Base-by-base conservation (phyloP, 208 protist species). In the Crithidia thermophila region DNA sequence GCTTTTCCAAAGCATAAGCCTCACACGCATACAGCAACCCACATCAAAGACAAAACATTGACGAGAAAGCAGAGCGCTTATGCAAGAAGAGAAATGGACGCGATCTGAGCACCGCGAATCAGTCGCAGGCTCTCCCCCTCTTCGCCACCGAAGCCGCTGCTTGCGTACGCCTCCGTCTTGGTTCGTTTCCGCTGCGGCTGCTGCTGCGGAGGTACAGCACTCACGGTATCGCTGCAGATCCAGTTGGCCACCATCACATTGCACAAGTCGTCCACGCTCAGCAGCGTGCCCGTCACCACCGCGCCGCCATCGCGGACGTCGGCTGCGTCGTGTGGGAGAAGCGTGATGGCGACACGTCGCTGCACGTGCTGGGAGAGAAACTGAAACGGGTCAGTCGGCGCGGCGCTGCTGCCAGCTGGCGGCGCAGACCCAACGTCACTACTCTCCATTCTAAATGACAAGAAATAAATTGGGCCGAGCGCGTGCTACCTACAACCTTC, bases 201-300 rank as follows among this genome's bases (percentile, higher is more conserved):
- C 25, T n/a, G 58, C 10, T 4, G 52, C 10, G 27, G 23, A 8
- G 6, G 33, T n/a, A n/a, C 43, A 25, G 27, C 28, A 25, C 55
- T 18, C n/a, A 37, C 13, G 23, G 21, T 53, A n/a, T 30, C 14
- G n/a, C 20, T 58, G 45, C 67, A 67, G 4, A 23, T 40, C 85
- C 82, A 93, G 60, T 79, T 46, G 55, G 71, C 46, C 55, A 93
- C 16, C 43, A 91, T 51, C 18, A 91, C 61, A 57, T 93, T 93
- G 53, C 82, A 81, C 25, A 87, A 68, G 28, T 93, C 87, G 62
- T 93, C 87, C 7, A 91, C 75, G 21, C 75, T 79, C 28, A 88
- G 33, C 46, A 93, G 67, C n/a, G 71, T 85, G 14, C 87, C 87
- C 23, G 42, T 11, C 30, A 75, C 68, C 25, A 63, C 52, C 25